These are phyloP conservation scores for Moringa oleifera DNA, from an alignment of 345 rosid genomes.

Conservation along the genomic window DNA sequence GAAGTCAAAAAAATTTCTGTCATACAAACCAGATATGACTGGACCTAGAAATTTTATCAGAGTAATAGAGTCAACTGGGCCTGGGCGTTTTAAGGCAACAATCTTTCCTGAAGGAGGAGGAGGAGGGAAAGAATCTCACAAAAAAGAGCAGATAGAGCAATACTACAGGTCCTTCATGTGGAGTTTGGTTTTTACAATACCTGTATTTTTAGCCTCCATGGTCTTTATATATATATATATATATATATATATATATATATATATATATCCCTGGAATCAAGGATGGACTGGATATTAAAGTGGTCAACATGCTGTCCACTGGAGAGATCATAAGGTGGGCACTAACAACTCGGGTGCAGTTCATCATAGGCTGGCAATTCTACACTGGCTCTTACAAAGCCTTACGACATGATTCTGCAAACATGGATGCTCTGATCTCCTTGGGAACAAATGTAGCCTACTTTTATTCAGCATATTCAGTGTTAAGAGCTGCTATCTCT, in stretches of 20 bases:
- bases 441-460: slow-evolving; percentile 74
- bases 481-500: slow-evolving; percentile 51
- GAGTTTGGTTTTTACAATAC: slow-evolving; percentile 68
- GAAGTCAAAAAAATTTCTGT: slow-evolving; percentile 29
- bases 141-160: slow-evolving; percentile 45
- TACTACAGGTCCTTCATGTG: slow-evolving; percentile 44
- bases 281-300: slow-evolving; percentile 40
- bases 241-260: no score
- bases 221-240: no score
- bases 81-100: slow-evolving; percentile 43
- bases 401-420: slow-evolving; percentile 57
- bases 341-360: slow-evolving; percentile 61
- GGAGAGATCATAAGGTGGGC: slow-evolving; percentile 55
- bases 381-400: slow-evolving; percentile 60
- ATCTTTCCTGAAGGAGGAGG: slow-evolving; percentile 43
- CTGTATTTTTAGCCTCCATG: slow-evolving; percentile 63
- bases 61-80: slow-evolving; percentile 60
- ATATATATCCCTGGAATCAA: slow-evolving; percentile 49
- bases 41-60: slow-evolving; percentile 58
- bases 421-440: slow-evolving; percentile 76
- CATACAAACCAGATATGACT: slow-evolving; percentile 50
- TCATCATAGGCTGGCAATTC: slow-evolving; percentile 60
- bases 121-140: slow-evolving; percentile 39
- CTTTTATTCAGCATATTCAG: slow-evolving; percentile 60
- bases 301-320: slow-evolving; percentile 51